Conservation (phyloP, 805 yeast species). For the Metschnikowia reukaufii region DNA sequence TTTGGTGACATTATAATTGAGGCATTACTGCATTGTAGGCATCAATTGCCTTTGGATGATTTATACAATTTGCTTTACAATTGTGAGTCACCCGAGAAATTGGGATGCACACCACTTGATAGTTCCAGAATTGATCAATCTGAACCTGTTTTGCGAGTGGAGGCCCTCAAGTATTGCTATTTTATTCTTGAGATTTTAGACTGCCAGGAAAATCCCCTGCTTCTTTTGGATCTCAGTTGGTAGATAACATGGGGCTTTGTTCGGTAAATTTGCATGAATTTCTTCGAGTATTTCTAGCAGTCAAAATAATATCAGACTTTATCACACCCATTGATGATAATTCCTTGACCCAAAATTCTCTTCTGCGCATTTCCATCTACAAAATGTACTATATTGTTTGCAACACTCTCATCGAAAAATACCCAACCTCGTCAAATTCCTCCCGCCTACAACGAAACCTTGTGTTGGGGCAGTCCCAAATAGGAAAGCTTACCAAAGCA, state of each 20-base stretch:
- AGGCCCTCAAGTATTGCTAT: background rate
- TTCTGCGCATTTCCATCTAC: slow-evolving; percentile 40
- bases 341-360: background rate
- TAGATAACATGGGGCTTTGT: too few species aligned
- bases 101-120: too few species aligned
- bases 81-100: background rate
- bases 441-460: slow-evolving; percentile 11
- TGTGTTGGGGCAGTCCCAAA: slow-evolving; percentile 36
- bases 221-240: slow-evolving; percentile 23
- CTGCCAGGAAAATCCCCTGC: too few species aligned
- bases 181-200: background rate
- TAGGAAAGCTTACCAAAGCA: slow-evolving; percentile 42
- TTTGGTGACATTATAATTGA: too few species aligned
- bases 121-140: too few species aligned
- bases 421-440: slow-evolving; percentile 36
- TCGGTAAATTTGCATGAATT: slow-evolving; percentile 42
- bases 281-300: slow-evolving; percentile 41
- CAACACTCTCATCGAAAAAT: slow-evolving; percentile 36
- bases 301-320: slow-evolving; percentile 28
- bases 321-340: slow-evolving; percentile 16
- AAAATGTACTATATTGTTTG: slow-evolving; percentile 42
- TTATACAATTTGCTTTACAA: slow-evolving; percentile 41
- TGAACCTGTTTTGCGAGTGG: too few species aligned
- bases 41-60: slow-evolving; percentile 43
- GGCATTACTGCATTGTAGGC: too few species aligned